Evolutionary conservation across 352 stramenopile species (phyloP).

Genomic region (Globisporangium alternatum): DNA sequence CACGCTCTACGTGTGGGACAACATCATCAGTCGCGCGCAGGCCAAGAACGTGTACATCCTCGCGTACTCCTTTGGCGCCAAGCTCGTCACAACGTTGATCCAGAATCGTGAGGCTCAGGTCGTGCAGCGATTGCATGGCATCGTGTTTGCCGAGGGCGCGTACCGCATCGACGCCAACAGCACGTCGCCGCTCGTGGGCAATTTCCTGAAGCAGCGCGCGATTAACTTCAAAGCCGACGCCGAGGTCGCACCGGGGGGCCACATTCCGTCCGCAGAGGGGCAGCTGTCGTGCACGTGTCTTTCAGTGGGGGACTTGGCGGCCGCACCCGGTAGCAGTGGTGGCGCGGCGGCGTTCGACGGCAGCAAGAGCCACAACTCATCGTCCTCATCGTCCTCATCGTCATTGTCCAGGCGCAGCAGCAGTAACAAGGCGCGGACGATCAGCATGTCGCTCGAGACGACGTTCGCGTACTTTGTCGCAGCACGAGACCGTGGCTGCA

Average conservation of each 20-base stretch:
- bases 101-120: slow-evolving; percentile 59
- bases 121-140: slow-evolving; percentile 46
- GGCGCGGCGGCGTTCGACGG: slow-evolving; percentile 10
- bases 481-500: slow-evolving; percentile 50
- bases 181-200: slow-evolving; percentile 47
- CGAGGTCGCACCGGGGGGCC: slow-evolving; percentile 36
- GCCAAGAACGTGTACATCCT: slow-evolving; percentile 64
- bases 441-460: slow-evolving; percentile 66
- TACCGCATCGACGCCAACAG: slow-evolving; percentile 54
- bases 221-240: slow-evolving; percentile 78
- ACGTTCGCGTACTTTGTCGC: slow-evolving; percentile 73
- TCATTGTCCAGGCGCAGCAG: slow-evolving; percentile 40
- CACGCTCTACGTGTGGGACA: slow-evolving; percentile 72
- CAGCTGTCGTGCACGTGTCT: slow-evolving; percentile 65
- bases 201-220: slow-evolving; percentile 57
- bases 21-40: slow-evolving; percentile 58
- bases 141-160: slow-evolving; percentile 69
- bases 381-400: slow-evolving; percentile 10
- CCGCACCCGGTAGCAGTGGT: slow-evolving; percentile 6
- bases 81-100: slow-evolving; percentile 63
- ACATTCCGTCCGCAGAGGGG: slow-evolving; percentile 50
- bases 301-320: slow-evolving; percentile 54
- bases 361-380: slow-evolving; percentile 14
- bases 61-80: slow-evolving; percentile 69
- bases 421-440: slow-evolving; percentile 77